Percentiles rank a stretch among this genome's conserved stretches.
Evolutionary conservation across 2,329 filamentous ascomycete species (phyloP).

Genomic region (Cladorrhinum sp.): DNA sequence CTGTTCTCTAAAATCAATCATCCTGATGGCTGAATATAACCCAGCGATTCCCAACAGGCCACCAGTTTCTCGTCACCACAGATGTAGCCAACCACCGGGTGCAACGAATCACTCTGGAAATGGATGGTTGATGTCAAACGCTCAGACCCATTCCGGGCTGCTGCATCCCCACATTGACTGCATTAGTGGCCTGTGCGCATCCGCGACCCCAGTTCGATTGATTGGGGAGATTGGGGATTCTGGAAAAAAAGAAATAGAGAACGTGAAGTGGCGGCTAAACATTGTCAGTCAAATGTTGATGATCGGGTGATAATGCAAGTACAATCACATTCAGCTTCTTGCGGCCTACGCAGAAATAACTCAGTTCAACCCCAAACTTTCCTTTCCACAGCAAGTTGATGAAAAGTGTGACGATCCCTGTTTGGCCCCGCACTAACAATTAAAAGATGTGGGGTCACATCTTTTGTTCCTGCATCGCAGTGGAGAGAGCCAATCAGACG

Average conservation of each 20-base stretch:
- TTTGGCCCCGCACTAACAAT: slow-evolving; percentile 1
- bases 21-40: background rate
- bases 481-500: background rate
- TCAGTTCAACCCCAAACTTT: background rate
- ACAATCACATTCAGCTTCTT: background rate
- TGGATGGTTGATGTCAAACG: background rate
- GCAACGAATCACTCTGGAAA: background rate
- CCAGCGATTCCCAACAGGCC: background rate
- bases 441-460: background rate
- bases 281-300: background rate
- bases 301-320: background rate
- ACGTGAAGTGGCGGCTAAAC: background rate
- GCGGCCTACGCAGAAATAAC: too few species aligned
- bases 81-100: background rate
- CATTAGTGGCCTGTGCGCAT: slow-evolving; percentile 4
- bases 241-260: background rate
- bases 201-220: background rate
- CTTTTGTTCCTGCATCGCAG: background rate
- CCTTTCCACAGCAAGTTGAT: background rate
- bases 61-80: background rate
- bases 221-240: background rate
- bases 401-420: background rate
- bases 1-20: background rate
- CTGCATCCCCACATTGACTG: slow-evolving; percentile 3
- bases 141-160: slow-evolving; percentile 1